Evolutionary conservation across 2,329 filamentous ascomycete genomes (phyloP).

Genomic region (Metarhizium sp.): DNA sequence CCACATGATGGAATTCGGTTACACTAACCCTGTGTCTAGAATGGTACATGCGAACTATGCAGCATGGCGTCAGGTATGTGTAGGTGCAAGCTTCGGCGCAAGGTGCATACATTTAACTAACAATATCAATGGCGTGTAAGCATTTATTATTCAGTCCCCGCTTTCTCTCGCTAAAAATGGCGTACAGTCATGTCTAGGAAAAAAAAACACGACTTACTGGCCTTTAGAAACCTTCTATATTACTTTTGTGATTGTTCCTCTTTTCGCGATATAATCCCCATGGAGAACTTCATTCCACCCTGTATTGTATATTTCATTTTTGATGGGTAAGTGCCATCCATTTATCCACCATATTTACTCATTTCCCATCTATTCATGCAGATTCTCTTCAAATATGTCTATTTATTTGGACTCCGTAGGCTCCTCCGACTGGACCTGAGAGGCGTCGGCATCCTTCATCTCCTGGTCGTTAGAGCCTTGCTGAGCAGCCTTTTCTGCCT

Average conservation of each 20-base stretch:
- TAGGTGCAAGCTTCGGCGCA: background rate
- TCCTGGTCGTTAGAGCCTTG: conserved; percentile 47
- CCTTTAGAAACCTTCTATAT: background rate
- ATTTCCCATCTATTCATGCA: conserved; percentile 5
- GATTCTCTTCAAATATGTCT: conserved; percentile 2
- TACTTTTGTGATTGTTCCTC: background rate
- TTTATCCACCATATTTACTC: conserved; percentile 9
- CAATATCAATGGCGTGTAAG: background rate
- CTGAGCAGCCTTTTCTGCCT: conserved; percentile 39
- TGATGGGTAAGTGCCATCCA: background rate
- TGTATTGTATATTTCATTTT: background rate
- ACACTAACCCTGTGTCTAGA: no score
- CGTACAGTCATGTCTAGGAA: background rate
- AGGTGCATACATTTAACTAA: background rate
- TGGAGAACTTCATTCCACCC: background rate
- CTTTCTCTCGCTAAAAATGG: background rate
- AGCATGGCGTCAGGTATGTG: no score
- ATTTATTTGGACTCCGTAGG: conserved; percentile 26
- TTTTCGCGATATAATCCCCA: background rate
- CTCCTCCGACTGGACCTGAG: conserved; percentile 42
- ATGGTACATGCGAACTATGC: no score
- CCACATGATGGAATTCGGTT: no score
- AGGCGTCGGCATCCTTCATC: conserved; percentile 52
- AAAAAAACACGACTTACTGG: background rate
- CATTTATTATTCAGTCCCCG: background rate